Base-by-base conservation (phyloP, 2,329 filamentous ascomycete species). In the Mariannaea sp. region DNA sequence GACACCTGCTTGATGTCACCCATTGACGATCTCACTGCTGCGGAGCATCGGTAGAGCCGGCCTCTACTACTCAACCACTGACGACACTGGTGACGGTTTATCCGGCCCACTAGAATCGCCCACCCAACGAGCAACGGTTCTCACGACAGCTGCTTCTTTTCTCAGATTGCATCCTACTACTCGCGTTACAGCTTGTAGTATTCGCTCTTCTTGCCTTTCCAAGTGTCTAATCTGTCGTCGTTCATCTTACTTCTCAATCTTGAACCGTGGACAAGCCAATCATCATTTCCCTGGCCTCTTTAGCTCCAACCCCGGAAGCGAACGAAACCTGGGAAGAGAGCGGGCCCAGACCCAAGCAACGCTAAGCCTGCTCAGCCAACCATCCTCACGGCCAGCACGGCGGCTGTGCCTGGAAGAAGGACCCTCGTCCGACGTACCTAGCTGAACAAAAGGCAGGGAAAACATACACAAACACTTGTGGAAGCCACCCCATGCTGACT, bases 401-500 rank as follows among this genome's bases (percentile, higher is more conserved):
- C 61, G 64, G 61, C 59, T 58, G 59, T 61, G 59, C 59, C 57
- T 63, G 55, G 57, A 56, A 60, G 41, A 50, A 61, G 55, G 56
- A 55, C 53, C 58, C 53, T 58, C 56, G 39, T 42, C 57, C 48
- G 41, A 52, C 33, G 19, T 20, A 43, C 19, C 32, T 42, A 12
- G 44, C 39, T 36, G 41, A 42, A 52, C 33, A 4, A 49, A 27
- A 41, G 49, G 32, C 40, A 47, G 36, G n/a, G 36, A 24, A 41
- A 36, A 40, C 24, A 35, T 39, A 44, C 26, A 38, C 48, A 38
- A 39, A 45, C 48, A 30, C 17, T 44, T 35, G n/a, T 19, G 41
- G 22, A 27, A 13, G 47, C 45, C 45, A 33, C 55, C 53, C 42
- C 44, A 40, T 50, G 40, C 49, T 53, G 55, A 33, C 26, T 33